Percentiles rank a stretch among this genome's conserved stretches.
phyloP scores from a whole-genome alignment of 306 rosid species.

The Hippophae tibetana region DNA sequence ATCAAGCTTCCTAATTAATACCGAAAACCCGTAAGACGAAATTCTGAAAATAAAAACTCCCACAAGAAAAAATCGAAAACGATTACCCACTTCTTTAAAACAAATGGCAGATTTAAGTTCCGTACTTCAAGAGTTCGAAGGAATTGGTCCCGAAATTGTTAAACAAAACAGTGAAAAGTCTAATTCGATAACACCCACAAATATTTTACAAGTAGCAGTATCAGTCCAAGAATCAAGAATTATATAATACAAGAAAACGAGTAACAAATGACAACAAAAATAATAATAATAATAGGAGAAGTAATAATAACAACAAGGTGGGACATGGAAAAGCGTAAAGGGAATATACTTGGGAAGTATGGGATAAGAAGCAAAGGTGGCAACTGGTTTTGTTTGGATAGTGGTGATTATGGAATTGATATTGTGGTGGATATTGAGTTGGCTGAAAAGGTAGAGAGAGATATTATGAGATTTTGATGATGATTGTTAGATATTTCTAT shows the following conservation, averaged over 20 bases:
- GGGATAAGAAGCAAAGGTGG: slow-evolving; percentile 25
- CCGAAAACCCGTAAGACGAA: background rate
- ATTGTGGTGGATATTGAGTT: slow-evolving; percentile 19
- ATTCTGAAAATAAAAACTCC: background rate
- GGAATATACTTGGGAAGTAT: slow-evolving; percentile 18
- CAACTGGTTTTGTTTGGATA: background rate
- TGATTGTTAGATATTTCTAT: background rate
- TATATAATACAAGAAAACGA: background rate
- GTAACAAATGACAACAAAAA: slow-evolving; percentile 6
- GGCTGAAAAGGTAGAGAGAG: slow-evolving; percentile 18
- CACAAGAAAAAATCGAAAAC: background rate
- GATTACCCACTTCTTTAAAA: background rate
- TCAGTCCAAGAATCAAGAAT: background rate
- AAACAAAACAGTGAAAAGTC: background rate
- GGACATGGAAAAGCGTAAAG: slow-evolving; percentile 11
- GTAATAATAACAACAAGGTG: background rate
- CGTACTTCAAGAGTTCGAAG: background rate
- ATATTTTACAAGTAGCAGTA: background rate
- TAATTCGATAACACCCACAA: background rate
- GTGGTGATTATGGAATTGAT: background rate
- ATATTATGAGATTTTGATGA: background rate
- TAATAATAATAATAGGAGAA: background rate
- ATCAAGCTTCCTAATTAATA: background rate
- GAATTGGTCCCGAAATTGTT: no score
- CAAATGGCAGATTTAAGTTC: background rate